phyloP scores from a whole-genome alignment of 2,329 filamentous ascomycete genomes.

The Alternaria panax region DNA sequence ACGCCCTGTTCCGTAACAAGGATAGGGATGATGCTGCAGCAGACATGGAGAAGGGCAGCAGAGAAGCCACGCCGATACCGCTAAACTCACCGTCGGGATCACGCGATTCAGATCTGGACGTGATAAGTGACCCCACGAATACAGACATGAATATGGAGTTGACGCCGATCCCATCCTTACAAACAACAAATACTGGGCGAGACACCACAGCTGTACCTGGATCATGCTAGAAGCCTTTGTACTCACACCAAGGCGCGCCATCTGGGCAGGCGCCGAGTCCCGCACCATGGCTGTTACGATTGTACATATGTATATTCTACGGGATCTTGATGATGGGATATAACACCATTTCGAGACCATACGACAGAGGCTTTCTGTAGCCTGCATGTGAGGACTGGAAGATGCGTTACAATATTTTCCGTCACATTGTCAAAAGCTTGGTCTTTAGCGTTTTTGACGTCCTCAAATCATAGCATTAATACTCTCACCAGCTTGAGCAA shows the following conservation, averaged over 20 bases:
- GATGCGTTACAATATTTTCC: background rate
- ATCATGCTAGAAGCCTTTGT: background rate
- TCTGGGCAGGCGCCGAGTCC: background rate
- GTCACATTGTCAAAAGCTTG: background rate
- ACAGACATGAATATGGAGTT: background rate
- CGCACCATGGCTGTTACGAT: background rate
- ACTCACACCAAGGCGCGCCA: background rate
- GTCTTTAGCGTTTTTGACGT: background rate
- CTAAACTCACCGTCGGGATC: background rate
- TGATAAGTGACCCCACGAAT: background rate
- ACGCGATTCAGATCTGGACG: background rate
- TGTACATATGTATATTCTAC: background rate
- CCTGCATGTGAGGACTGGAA: background rate
- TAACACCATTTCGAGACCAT: background rate
- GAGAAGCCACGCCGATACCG: background rate
- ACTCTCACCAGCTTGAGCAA: background rate
- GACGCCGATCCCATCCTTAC: background rate
- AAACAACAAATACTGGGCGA: background rate
- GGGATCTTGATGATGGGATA: background rate
- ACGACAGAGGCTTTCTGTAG: background rate
- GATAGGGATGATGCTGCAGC: constrained; percentile 11
- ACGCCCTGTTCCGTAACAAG: constrained; percentile 32
- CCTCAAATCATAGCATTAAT: background rate
- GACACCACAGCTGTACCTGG: background rate
- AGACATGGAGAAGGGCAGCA: background rate